phyloP scores from a whole-genome alignment of 139 green algal genomes.

The Chlorella sp. region DNA sequence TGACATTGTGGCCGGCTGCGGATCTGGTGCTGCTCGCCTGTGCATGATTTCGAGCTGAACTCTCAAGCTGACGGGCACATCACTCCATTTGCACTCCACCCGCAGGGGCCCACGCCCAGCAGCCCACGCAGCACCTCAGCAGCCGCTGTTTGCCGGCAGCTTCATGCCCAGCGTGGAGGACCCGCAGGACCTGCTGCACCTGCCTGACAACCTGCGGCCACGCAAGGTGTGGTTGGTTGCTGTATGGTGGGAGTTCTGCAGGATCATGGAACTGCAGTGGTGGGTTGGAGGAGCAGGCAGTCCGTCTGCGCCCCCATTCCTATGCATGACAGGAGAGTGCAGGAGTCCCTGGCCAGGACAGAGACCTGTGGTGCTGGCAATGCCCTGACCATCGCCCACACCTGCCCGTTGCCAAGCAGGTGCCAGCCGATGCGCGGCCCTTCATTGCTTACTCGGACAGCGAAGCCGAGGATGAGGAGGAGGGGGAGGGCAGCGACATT shows the following conservation, averaged over 20 bases:
- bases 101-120: slow-evolving; percentile 10
- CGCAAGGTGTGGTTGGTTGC: neutral
- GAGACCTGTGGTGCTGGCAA: no score
- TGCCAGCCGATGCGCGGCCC: neutral
- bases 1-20: no score
- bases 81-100: neutral
- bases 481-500: neutral
- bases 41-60: no score
- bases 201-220: slow-evolving; percentile 1
- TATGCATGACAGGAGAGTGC: no score
- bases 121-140: neutral
- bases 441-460: neutral
- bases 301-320: no score
- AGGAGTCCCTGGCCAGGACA: neutral
- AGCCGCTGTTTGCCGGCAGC: slow-evolving; percentile 30
- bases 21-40: no score
- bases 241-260: neutral
- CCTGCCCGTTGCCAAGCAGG: no score
- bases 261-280: neutral
- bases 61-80: no score
- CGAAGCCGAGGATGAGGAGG: neutral
- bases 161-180: slow-evolving; percentile 13
- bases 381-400: no score
- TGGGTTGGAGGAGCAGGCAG: no score
- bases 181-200: slow-evolving; percentile 13